Percentiles rank a stretch among this genome's conserved stretches.
phyloP scores from a whole-genome alignment of 495 filamentous ascomycete species.

The Thermochaetoides thermophila region DNA sequence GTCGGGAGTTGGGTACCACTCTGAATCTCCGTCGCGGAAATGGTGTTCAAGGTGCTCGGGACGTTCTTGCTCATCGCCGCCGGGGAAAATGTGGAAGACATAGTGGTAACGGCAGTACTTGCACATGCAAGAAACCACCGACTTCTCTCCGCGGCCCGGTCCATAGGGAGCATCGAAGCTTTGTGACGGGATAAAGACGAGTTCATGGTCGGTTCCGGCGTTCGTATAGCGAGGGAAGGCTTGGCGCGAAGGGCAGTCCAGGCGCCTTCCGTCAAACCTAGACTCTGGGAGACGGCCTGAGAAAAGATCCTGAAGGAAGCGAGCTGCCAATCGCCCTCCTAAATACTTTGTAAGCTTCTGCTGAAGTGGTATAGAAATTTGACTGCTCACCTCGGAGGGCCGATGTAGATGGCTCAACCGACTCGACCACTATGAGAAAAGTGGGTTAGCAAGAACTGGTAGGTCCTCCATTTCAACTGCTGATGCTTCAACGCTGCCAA shows the following conservation, averaged over 20 bases:
- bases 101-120: conserved; percentile 21
- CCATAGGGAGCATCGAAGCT: conserved; percentile 8
- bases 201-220: conserved; percentile 10
- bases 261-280: background rate
- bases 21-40: conserved; percentile 3
- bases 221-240: conserved; percentile 1
- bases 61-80: background rate
- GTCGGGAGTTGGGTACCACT: background rate
- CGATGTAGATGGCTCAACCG: too few species aligned
- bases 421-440: too few species aligned
- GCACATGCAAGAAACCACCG: conserved; percentile 16
- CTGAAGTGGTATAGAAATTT: too few species aligned
- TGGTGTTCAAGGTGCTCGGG: conserved; percentile 18
- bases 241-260: conserved; percentile 8
- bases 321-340: too few species aligned
- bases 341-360: too few species aligned
- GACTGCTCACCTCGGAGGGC: too few species aligned
- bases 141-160: conserved; percentile 2
- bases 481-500: too few species aligned
- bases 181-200: conserved; percentile 12
- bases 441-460: too few species aligned
- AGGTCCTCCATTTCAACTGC: too few species aligned
- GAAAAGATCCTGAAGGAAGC: too few species aligned
- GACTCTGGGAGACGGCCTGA: conserved; percentile 5
- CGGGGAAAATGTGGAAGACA: conserved; percentile 11